Evolutionary conservation across 2,329 filamentous ascomycete species (phyloP).

Genomic region (Aspergillus novofumigatus): DNA sequence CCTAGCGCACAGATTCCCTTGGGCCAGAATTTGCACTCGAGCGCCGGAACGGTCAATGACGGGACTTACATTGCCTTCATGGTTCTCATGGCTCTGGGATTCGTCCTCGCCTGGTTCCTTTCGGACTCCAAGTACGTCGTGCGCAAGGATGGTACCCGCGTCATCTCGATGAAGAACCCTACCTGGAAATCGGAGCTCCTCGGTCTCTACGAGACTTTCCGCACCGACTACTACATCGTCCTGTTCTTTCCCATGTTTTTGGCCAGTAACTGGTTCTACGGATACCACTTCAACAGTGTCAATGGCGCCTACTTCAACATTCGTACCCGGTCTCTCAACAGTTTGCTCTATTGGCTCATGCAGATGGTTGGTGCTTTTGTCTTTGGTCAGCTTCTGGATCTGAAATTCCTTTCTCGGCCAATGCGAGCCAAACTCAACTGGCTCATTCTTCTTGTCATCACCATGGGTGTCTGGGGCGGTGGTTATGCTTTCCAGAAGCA

Average conservation of each 20-base stretch:
- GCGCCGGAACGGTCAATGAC: conserved; percentile 48
- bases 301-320: conserved; percentile 69
- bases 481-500: conserved; percentile 71
- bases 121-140: conserved; percentile 68
- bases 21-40: conserved; percentile 44
- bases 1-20: conserved; percentile 36
- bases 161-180: conserved; percentile 88
- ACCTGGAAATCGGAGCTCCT: conserved; percentile 75
- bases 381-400: conserved; percentile 69
- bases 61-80: conserved; percentile 88
- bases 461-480: conserved; percentile 76
- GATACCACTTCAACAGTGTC: conserved; percentile 72
- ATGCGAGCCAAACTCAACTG: conserved; percentile 64
- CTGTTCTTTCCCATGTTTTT: conserved; percentile 79
- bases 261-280: conserved; percentile 75
- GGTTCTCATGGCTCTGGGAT: conserved; percentile 72
- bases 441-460: conserved; percentile 60
- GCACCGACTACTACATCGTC: conserved; percentile 67
- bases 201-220: conserved; percentile 70
- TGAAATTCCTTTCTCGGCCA: conserved; percentile 55
- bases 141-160: conserved; percentile 70
- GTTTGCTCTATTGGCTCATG: conserved; percentile 70
- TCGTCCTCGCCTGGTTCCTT: conserved; percentile 64
- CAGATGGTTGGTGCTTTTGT: conserved; percentile 73
- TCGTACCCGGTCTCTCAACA: conserved; percentile 72